Base-by-base conservation (phyloP, 2,329 filamentous ascomycete genomes). In the Gnomoniopsis smithogilvyi region DNA sequence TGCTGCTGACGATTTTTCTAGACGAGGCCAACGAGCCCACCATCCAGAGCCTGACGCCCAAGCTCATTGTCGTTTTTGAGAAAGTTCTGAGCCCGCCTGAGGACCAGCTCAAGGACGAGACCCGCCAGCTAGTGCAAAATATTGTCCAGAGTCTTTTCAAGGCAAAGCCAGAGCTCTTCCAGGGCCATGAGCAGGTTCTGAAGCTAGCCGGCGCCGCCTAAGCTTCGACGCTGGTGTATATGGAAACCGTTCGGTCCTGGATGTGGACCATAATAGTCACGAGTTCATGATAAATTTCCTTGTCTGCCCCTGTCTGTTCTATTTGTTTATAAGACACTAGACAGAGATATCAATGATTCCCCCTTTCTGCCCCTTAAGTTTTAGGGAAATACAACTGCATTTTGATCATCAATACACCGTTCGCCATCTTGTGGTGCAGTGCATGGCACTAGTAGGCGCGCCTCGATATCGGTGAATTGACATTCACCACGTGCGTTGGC, bases 51-150 rank as follows among this genome's bases (percentile, higher is more conserved):
- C 80, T 92, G 50, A 92, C 90, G 4, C 81, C 85, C 41, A 81
- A 85, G 69, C 79, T 95, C 59, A 76, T 92, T 64, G 81, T 84
- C 14, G 75, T 93, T 60, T 90, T 95, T 66, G 84, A 90, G 70
- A 80, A 89, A 68, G 90, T 93, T 19, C 80, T 94, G 58, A 78
- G 81, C 59, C 81, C 85, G 51, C 89, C 90, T 1, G 82, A 89
- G 73, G 89, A 91, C 61, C 90, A 95, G 78, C 80, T 95, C 46
- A 87, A 89, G 67, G 80, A 84, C 10, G 86, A 89, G 75, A 92
- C 88, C 11, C 84, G 89, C 60, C 76, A 79, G 63, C 79, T 88
- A 67, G 79, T 94, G 48, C 78, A 84, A 66, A 81, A 86, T 70
- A 82, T 89, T 55, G 87, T 90, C 61, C 77, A 75, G 69, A 68